Conservation (phyloP, 2,329 filamentous ascomycete species). For the Phyllosticta citrichinensis region DNA sequence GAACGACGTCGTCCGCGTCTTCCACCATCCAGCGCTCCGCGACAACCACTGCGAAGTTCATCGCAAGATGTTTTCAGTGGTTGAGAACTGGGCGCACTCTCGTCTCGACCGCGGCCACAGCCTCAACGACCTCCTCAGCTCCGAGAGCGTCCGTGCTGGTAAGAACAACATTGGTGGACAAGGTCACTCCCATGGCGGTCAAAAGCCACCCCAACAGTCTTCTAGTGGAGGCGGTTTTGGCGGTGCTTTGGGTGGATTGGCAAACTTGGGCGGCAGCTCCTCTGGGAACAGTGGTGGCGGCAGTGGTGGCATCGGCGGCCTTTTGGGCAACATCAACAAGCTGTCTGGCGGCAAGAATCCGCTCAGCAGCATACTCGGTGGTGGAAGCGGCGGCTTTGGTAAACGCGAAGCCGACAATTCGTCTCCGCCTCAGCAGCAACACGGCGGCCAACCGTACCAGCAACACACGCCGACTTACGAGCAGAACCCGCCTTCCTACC, state of each 20-base stretch:
- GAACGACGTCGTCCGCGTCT: constrained; percentile 68
- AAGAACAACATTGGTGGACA: constrained; percentile 57
- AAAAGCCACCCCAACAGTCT: neutral
- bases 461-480: constrained; percentile 1
- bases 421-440: neutral
- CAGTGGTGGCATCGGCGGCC: constrained; percentile 1
- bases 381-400: neutral
- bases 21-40: constrained; percentile 83
- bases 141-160: constrained; percentile 71
- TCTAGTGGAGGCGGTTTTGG: neutral
- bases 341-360: constrained; percentile 6
- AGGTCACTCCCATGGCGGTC: neutral
- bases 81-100: constrained; percentile 69
- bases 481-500: neutral
- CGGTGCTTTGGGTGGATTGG: neutral
- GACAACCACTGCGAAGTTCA: constrained; percentile 71
- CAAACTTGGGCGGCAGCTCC: neutral
- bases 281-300: neutral
- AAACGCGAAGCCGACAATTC: constrained; percentile 7
- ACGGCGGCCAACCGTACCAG: neutral
- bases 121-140: constrained; percentile 66
- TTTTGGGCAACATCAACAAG: constrained; percentile 5
- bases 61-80: constrained; percentile 76
- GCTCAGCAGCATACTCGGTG: constrained; percentile 8
- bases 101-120: constrained; percentile 55